Percentiles rank a stretch among this genome's conserved stretches.
Evolutionary conservation across 805 yeast species (phyloP).

Genomic region (Torulaspora maleeae): DNA sequence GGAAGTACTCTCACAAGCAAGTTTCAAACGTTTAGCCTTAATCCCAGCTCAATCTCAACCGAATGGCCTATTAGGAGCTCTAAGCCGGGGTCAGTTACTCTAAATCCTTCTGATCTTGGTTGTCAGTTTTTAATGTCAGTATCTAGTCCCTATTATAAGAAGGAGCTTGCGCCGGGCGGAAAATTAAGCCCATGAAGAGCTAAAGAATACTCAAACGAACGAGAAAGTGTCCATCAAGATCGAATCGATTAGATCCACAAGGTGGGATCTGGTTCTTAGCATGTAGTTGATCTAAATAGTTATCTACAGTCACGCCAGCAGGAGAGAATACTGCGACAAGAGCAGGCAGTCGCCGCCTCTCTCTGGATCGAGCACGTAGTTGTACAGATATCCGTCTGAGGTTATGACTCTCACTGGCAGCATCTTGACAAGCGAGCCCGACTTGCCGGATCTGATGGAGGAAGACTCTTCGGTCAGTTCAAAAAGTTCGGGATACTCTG

Average conservation of each 20-base stretch:
- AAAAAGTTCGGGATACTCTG: slow-evolving; percentile 32
- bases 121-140: not conserved
- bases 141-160: slow-evolving; percentile 2
- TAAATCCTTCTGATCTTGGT: not conserved
- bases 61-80: not conserved
- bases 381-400: slow-evolving; percentile 72
- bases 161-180: slow-evolving; percentile 2
- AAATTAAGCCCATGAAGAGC: not conserved
- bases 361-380: slow-evolving; percentile 76
- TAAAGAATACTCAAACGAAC: not conserved
- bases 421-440: slow-evolving; percentile 32
- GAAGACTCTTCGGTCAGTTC: slow-evolving; percentile 8
- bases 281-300: not conserved
- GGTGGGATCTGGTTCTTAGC: not conserved
- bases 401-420: slow-evolving; percentile 62
- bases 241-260: not conserved
- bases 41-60: not conserved
- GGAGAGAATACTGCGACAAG: slow-evolving; percentile 61
- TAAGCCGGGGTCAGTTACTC: not conserved
- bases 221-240: not conserved
- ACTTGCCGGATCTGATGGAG: slow-evolving; percentile 4
- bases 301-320: slow-evolving; percentile 12
- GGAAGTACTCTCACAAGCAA: not conserved
- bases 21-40: too few relatives aligned
- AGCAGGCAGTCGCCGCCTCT: slow-evolving; percentile 91